These are phyloP conservation scores for Lolium rigidum DNA, from an alignment of 176 grass and related monocot genomes.

Conservation along the genomic window DNA sequence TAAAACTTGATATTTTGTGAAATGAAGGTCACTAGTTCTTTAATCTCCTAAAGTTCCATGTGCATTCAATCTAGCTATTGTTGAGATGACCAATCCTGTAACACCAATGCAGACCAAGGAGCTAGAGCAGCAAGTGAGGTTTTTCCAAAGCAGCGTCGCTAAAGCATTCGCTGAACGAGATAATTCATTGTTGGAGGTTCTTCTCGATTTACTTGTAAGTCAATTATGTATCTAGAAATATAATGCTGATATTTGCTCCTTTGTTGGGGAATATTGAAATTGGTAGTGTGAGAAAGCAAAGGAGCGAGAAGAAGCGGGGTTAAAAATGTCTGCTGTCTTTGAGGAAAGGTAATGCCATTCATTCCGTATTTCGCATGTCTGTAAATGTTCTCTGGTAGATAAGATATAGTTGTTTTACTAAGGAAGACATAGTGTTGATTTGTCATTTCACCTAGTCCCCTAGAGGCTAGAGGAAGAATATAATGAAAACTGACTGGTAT, in stretches of 20 bases:
- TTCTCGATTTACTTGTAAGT: slow-evolving; percentile 43
- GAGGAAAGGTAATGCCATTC: slow-evolving; percentile 69
- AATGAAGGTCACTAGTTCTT: slow-evolving; percentile 11
- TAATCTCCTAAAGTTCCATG: slow-evolving; percentile 25
- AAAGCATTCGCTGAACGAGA: slow-evolving; percentile 92
- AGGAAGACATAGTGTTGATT: neutral
- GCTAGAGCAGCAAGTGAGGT: slow-evolving; percentile 90
- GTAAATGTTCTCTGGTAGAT: slow-evolving; percentile 17
- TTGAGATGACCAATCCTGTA: slow-evolving; percentile 25
- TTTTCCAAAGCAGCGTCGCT: slow-evolving; percentile 95
- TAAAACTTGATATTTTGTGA: slow-evolving; percentile 20
- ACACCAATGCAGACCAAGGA: slow-evolving; percentile 84
- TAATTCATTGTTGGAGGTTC: slow-evolving; percentile 85
- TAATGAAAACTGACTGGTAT: neutral
- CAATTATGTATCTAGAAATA: slow-evolving; percentile 30
- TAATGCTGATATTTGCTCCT: slow-evolving; percentile 29
- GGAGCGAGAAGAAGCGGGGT: slow-evolving; percentile 73
- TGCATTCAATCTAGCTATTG: neutral
- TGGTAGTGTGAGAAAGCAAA: slow-evolving; percentile 88
- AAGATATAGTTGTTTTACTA: slow-evolving; percentile 17
- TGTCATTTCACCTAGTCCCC: slow-evolving; percentile 4
- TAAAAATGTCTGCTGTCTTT: slow-evolving; percentile 58
- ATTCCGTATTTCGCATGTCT: slow-evolving; percentile 27
- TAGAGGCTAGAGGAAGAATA: neutral
- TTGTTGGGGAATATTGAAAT: slow-evolving; percentile 36